Base-by-base conservation (phyloP, 2,329 filamentous ascomycete genomes). In the Aotearoamyces nothofagi region DNA sequence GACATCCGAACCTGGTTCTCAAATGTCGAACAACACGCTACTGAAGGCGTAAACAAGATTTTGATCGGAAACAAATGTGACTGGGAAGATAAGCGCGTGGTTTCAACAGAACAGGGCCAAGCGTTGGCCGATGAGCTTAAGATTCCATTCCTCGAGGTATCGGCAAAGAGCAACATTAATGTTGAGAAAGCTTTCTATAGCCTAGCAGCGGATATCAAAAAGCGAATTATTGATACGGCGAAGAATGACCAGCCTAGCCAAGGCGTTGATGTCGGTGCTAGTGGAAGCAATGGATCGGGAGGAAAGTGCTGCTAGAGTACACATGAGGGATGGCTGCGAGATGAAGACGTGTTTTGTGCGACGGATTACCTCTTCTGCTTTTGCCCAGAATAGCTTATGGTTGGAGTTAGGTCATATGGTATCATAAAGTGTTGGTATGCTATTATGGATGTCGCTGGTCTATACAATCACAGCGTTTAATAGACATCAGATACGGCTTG, bases 1-100 rank as follows among this genome's bases (percentile, higher is more conserved):
- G 90, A 98, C 60, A 98, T 98, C 56, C 79, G 86, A 50, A 96
- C 90, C 42, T 98, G 90, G 90, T 98, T 98, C 62, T 86, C 86
- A 52, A 96, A 98, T 65, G 96, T 98, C 49, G 90, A 98, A 65
- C 81, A 92, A 54, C 96, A 98, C 60, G 90, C 90, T 34, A 93
- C 83, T 47, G 90, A 96, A 61, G 90, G 90, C 48, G 90, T 98
- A 52, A 94, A 96, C 73, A 98, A 96, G 68, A 96, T 98, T 52
- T 71, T 98, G 42, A 94, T 98, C 44, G 90, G 90, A 54, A 98
- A 98, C 70, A 98, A 98, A 63, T 98, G 90, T 61, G 90, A 98
- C 59, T 96, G 90, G 90, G 90, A 96, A 58, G 90, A 98, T 61
- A 96, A 96, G 69, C 78, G 90, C 43, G 84, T 81, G 31, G 80